Conservation (phyloP, 78 protist species). For the Pigoraptor vietnamica region DNA sequence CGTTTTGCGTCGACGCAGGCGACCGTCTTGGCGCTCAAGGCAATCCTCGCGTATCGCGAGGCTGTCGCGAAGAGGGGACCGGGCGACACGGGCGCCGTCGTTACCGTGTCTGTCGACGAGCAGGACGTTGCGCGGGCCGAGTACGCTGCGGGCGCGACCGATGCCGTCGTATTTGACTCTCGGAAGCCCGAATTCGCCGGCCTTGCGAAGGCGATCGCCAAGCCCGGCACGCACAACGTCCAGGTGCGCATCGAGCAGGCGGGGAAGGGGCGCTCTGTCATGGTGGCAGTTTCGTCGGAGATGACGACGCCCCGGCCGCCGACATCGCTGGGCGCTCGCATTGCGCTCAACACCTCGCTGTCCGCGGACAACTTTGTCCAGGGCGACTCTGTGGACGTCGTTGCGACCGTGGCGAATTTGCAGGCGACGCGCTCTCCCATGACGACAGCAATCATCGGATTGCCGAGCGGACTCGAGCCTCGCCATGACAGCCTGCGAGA, state of each 20-base stretch:
- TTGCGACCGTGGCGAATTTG: background rate
- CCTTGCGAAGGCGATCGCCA: background rate
- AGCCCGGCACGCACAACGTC: background rate
- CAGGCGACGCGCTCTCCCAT: background rate
- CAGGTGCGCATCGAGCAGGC: background rate
- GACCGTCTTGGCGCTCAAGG: constrained; percentile 43
- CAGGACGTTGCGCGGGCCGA: background rate
- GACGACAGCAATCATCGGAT: constrained; percentile 19
- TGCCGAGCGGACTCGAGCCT: constrained; percentile 30
- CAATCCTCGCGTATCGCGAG: constrained; percentile 7
- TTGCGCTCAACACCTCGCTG: background rate
- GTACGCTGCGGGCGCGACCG: background rate
- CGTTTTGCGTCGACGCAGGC: constrained; percentile 28
- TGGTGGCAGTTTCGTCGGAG: background rate
- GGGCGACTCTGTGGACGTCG: background rate
- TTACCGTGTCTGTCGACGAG: background rate
- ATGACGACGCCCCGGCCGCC: background rate
- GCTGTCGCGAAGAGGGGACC: background rate
- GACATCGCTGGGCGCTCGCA: background rate
- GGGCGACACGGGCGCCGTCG: background rate
- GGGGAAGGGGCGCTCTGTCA: background rate
- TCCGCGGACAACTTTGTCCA: background rate
- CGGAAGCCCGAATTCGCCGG: background rate
- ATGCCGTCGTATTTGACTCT: background rate
- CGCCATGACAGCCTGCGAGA: constrained; percentile 11